Conservation (phyloP, 345 rosid genomes). For the Bruguiera sexangula region DNA sequence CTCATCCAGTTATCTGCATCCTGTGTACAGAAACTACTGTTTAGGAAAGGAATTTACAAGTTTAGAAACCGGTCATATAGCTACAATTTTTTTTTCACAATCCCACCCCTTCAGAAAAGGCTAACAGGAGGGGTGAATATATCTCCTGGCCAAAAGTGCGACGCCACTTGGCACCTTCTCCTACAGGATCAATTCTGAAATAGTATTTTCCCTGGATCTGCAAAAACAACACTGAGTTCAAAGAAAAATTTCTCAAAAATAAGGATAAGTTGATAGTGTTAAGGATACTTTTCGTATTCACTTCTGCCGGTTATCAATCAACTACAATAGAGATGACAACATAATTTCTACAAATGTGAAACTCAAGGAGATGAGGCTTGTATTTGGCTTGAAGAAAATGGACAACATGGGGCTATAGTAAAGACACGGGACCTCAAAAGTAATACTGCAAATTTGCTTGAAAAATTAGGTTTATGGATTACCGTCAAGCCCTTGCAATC, state of each 20-base stretch:
- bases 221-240: conserved; percentile 13
- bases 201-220: conserved; percentile 94
- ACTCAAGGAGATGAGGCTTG: not conserved
- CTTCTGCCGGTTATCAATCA: too few species aligned
- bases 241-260: not conserved
- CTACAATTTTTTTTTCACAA: not conserved
- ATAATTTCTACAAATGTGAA: not conserved
- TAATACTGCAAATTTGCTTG: conserved; percentile 1
- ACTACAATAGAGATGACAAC: too few species aligned
- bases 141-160: conserved; percentile 87
- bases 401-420: not conserved
- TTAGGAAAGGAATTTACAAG: conserved; percentile 14
- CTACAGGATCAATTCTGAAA: conserved; percentile 73
- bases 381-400: not conserved
- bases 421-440: conserved; percentile 1
- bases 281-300: too few species aligned
- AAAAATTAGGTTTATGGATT: conserved; percentile 17
- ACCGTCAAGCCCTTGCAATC: conserved; percentile 78
- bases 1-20: conserved; percentile 56
- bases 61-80: not conserved
- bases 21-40: conserved; percentile 32
- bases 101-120: conserved; percentile 74
- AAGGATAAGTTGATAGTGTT: too few species aligned
- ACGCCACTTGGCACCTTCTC: conserved; percentile 97
- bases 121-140: conserved; percentile 86